These are phyloP conservation scores for Malus hybrid DNA, from an alignment of 331 rosid species.

Conservation along the genomic window DNA sequence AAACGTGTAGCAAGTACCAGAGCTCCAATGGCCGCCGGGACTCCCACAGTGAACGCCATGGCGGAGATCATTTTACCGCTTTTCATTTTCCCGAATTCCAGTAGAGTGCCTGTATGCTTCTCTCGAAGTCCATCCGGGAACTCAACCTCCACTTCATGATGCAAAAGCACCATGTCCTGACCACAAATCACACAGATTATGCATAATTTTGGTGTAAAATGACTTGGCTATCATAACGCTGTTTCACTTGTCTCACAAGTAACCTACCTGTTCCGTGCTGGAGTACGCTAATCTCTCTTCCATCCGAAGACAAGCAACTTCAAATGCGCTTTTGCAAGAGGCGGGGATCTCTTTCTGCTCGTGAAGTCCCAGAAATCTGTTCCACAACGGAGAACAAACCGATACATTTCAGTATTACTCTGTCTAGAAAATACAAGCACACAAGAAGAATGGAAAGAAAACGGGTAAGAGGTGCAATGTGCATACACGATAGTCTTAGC, in stretches of 20 bases:
- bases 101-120: conserved; percentile 69
- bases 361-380: conserved; percentile 78
- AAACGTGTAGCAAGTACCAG: conserved; percentile 41
- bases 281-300: conserved; percentile 74
- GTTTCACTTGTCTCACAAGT: background rate
- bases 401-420: background rate
- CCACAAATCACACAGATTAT: conserved; percentile 17
- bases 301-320: conserved; percentile 72
- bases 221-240: background rate
- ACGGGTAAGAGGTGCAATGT: background rate
- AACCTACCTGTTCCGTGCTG: conserved; percentile 62
- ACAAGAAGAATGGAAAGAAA: background rate
- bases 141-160: conserved; percentile 84
- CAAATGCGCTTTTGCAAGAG: conserved; percentile 80
- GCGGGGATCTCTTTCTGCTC: conserved; percentile 64
- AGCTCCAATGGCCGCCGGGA: conserved; percentile 86
- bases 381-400: background rate
- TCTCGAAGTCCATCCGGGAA: conserved; percentile 50
- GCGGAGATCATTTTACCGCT: conserved; percentile 64
- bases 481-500: conserved; percentile 79
- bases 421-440: background rate
- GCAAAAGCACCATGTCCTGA: conserved; percentile 96
- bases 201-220: background rate
- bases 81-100: conserved; percentile 64
- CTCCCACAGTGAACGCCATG: conserved; percentile 93